Percentiles rank a stretch among this genome's conserved stretches.
These are phyloP conservation scores for Ceratocystiopsis minuta DNA, from an alignment of 2,329 filamentous ascomycete genomes.

Conservation along the genomic window DNA sequence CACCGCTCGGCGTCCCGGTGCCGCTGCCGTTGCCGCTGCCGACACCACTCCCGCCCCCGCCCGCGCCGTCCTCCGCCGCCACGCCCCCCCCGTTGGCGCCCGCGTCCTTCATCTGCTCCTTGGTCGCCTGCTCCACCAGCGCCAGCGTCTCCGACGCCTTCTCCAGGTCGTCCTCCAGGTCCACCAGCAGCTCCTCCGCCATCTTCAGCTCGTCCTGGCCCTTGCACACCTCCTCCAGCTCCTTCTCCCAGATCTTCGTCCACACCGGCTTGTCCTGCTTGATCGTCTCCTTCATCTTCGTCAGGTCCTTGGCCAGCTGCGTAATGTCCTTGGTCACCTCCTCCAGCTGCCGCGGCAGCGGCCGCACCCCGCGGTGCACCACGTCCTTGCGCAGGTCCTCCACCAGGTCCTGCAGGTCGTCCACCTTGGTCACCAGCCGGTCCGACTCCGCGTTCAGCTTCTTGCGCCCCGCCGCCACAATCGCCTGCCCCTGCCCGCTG, in stretches of 20 bases:
- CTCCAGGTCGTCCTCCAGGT: slow-evolving; percentile 85
- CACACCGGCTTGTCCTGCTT: slow-evolving; percentile 84
- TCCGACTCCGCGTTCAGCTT: slow-evolving; percentile 75
- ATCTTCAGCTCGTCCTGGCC: slow-evolving; percentile 88
- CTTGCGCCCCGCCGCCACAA: slow-evolving; percentile 77
- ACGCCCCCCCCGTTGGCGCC: slow-evolving; percentile 38
- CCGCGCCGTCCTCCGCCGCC: slow-evolving; percentile 23
- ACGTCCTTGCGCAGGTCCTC: slow-evolving; percentile 97
- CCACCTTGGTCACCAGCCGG: slow-evolving; percentile 75
- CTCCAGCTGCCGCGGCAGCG: slow-evolving; percentile 78
- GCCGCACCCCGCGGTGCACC: slow-evolving; percentile 78
- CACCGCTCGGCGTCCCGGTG: slow-evolving; percentile 15
- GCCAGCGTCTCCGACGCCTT: slow-evolving; percentile 88
- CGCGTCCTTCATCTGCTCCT: slow-evolving; percentile 76
- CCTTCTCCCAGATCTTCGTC: slow-evolving; percentile 99
- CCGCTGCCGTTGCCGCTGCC: too few relatives aligned
- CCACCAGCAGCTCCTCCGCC: slow-evolving; percentile 86
- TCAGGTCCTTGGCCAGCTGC: slow-evolving; percentile 64
- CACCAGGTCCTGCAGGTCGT: slow-evolving; percentile 91
- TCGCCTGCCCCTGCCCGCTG: slow-evolving; percentile 63
- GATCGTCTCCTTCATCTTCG: slow-evolving; percentile 86
- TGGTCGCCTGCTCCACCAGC: slow-evolving; percentile 93
- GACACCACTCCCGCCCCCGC: slow-evolving; percentile 30
- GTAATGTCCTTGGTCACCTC: slow-evolving; percentile 76
- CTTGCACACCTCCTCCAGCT: slow-evolving; percentile 87